phyloP scores from a whole-genome alignment of 441 rosid genomes.

The Euphorbia corollata region DNA sequence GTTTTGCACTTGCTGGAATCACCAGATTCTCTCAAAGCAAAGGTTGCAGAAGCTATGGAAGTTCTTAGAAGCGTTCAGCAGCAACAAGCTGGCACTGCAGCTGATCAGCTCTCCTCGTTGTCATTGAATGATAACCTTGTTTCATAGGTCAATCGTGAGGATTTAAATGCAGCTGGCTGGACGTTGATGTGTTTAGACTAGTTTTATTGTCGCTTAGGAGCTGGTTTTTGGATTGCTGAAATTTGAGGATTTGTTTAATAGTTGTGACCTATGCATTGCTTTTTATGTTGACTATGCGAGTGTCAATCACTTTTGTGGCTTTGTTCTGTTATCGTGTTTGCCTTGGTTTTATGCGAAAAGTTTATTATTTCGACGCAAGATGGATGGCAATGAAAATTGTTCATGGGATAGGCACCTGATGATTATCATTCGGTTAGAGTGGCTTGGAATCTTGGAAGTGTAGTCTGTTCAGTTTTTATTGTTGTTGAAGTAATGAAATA shows the following conservation, averaged over 20 bases:
- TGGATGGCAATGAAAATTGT: not conserved
- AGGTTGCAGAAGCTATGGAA: constrained; percentile 89
- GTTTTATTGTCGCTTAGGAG: constrained; percentile 11
- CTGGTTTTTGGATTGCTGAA: constrained; percentile 12
- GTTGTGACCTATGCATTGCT: not conserved
- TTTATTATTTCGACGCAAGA: not conserved
- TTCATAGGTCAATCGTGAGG: constrained; percentile 27
- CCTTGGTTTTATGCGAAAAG: not conserved
- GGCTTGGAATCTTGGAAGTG: too few relatives aligned
- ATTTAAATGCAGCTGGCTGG: constrained; percentile 4
- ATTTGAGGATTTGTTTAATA: constrained; percentile 13
- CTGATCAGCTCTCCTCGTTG: constrained; percentile 63
- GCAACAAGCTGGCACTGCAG: constrained; percentile 50
- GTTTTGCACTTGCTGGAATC: constrained; percentile 81
- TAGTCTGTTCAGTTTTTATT: too few relatives aligned
- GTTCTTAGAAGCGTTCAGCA: constrained; percentile 72
- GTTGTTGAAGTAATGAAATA: too few relatives aligned
- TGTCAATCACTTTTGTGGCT: not conserved
- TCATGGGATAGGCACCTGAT: not conserved
- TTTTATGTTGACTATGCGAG: constrained; percentile 2
- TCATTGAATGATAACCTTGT: constrained; percentile 56
- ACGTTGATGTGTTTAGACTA: constrained; percentile 14
- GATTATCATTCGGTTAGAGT: too few relatives aligned
- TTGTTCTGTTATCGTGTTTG: not conserved
- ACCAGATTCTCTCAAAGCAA: constrained; percentile 71